Evolutionary conservation across 2,329 filamentous ascomycete species (phyloP).

Genomic region (Clarireedia homoeocarpa): DNA sequence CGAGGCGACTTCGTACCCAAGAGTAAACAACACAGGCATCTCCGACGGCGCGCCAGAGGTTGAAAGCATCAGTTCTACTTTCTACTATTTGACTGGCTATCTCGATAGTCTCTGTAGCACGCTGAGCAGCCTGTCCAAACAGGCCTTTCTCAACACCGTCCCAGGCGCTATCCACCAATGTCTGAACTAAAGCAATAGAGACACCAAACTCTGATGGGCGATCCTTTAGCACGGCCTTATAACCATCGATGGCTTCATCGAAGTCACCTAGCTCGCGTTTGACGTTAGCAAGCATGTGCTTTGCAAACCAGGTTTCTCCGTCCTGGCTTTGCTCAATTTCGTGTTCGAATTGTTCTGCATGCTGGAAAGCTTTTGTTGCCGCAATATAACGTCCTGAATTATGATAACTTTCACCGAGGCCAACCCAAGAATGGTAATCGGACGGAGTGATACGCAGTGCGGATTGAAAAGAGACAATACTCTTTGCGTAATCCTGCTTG

Average conservation of each 20-base stretch:
- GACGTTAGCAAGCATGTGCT: conserved; percentile 94
- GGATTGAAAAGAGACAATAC: conserved; percentile 85
- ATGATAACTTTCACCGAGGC: conserved; percentile 94
- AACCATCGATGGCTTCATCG: conserved; percentile 71
- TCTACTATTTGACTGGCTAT: conserved; percentile 56
- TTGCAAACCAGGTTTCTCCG: conserved; percentile 85
- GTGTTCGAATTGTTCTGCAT: conserved; percentile 70
- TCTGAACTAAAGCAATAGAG: conserved; percentile 79
- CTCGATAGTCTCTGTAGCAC: conserved; percentile 60
- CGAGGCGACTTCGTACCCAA: conserved; percentile 60
- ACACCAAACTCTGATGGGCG: conserved; percentile 77
- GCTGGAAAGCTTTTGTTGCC: conserved; percentile 83
- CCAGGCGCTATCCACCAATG: conserved; percentile 73
- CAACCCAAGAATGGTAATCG: conserved; percentile 94
- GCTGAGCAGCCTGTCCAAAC: conserved; percentile 72
- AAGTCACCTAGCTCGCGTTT: conserved; percentile 87
- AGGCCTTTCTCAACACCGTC: conserved; percentile 72
- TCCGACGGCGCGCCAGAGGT: conserved; percentile 88
- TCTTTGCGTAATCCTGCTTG: conserved; percentile 81
- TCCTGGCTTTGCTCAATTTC: conserved; percentile 44
- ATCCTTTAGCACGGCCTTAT: conserved; percentile 61
- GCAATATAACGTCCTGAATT: conserved; percentile 89
- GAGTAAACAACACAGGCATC: conserved; percentile 84
- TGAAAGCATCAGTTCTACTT: conserved; percentile 66
- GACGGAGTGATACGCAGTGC: conserved; percentile 75